Conservation (phyloP, 192 early-diverging fungal genomes). For the Podochytrium sp. region DNA sequence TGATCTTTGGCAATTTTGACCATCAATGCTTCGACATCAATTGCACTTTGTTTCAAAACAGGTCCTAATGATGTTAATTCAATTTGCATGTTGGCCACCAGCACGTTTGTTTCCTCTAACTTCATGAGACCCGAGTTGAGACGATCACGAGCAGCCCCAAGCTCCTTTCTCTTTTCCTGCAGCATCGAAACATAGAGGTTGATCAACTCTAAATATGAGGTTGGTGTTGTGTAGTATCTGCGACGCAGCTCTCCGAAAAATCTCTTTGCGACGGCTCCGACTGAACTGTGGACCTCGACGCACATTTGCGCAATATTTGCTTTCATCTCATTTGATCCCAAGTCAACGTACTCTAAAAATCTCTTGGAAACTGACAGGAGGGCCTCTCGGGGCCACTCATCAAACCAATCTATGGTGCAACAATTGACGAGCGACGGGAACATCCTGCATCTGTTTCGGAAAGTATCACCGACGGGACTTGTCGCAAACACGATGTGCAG, state of each 20-base stretch:
- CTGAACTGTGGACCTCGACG: slow-evolving; percentile 62
- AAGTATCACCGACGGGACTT: slow-evolving; percentile 62
- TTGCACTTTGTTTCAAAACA: slow-evolving; percentile 52
- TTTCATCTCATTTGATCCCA: slow-evolving; percentile 55
- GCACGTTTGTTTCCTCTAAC: slow-evolving; percentile 61
- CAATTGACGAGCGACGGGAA: slow-evolving; percentile 65
- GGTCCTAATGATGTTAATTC: slow-evolving; percentile 58
- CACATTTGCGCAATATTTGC: slow-evolving; percentile 63
- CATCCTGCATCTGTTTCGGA: slow-evolving; percentile 61
- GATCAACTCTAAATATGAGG: slow-evolving; percentile 64
- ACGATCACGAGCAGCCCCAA: slow-evolving; percentile 51
- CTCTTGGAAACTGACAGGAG: slow-evolving; percentile 57
- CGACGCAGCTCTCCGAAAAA: slow-evolving; percentile 58
- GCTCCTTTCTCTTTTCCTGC: slow-evolving; percentile 61
- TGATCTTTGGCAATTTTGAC: slow-evolving; percentile 67
- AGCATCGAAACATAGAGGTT: slow-evolving; percentile 62
- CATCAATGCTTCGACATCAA: slow-evolving; percentile 61
- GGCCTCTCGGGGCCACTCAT: slow-evolving; percentile 64
- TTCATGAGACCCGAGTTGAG: slow-evolving; percentile 59
- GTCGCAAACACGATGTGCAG: slow-evolving; percentile 65
- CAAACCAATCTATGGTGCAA: slow-evolving; percentile 69
- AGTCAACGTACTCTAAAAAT: slow-evolving; percentile 63
- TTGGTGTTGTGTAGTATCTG: slow-evolving; percentile 65
- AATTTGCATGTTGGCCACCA: slow-evolving; percentile 67
- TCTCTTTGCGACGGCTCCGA: slow-evolving; percentile 50